Conservation (phyloP, 208 protist species). For the Histomonas meleagridis region DNA sequence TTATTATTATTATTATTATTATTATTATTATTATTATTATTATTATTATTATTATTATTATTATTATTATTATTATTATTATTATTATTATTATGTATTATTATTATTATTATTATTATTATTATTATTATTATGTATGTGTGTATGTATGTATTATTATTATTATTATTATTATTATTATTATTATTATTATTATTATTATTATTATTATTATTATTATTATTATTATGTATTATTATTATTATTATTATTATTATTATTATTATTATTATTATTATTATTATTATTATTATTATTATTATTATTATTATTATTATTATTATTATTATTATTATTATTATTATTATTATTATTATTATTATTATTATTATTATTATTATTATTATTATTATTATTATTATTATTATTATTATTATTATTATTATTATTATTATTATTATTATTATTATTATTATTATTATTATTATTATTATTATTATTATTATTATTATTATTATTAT, state of each 20-base stretch:
- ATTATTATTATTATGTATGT: no score
- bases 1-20: conserved; percentile 37
- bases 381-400: conserved; percentile 41
- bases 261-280: background rate
- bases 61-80: conserved; percentile 39
- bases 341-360: conserved; percentile 37
- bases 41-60: conserved; percentile 14
- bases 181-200: conserved; percentile 33
- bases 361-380: background rate
- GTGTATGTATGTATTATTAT: no score
- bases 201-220: conserved; percentile 33
- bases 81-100: no score
- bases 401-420: conserved; percentile 14
- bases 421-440: background rate
- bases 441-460: background rate
- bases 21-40: conserved; percentile 34
- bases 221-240: no score
- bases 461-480: background rate
- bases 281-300: background rate
- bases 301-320: conserved; percentile 27
- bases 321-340: no score
- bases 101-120: conserved; percentile 41
- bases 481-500: conserved; percentile 34
- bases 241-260: conserved; percentile 33
- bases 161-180: conserved; percentile 27